Evolutionary conservation across 192 early-diverging fungal genomes (phyloP), one percentile per base, ranked within the genome.

Genomic region (Coemansia sp.): DNA sequence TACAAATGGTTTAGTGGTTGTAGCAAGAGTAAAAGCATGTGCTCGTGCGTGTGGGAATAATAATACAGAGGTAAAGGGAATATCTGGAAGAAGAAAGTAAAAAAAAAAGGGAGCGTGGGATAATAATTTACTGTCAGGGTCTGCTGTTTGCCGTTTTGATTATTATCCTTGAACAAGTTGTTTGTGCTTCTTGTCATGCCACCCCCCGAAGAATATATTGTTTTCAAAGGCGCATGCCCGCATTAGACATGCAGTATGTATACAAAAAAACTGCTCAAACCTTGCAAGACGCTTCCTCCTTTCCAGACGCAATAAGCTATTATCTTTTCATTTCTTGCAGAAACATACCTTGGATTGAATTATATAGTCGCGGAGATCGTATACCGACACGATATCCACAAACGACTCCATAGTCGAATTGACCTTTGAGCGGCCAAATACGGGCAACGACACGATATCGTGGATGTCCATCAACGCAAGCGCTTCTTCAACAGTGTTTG

Each of bases 361-460:
- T 1, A 82, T 73, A 31, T 82, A 74, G 71, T 82, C 75, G 16
- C 80, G 52, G 22, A 82, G 61, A 45, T 82, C 80, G 58, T 82
- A 76, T 4, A 77, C 67, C 16, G 80, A 73, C 17, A 82, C 56
- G n/a, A 82, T 72, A 32, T 82, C 80, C 34, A 82, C 63, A 12
- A 76, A 76, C 45, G 61, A 16, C 25, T 32, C n/a, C 54, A 32
- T 31, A 7, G 22, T 45, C 5, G 4, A 17, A 33, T 48, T 32
- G 16, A 18, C 17, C 12, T 54, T 49, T 12, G 64, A 48, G 54
- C 51, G 38, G 3, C 67, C 33, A 30, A 76, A 73, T 7, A 82
- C 80, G 11, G 80, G 80, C 8, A 82, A 56, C 16, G 80, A 82
- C 64, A 82, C 74, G 17, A 70, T 67, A 48, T 73, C 67, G 22